Evolutionary conservation across 164 flowering plant species (phyloP), one percentile per base, ranked within the genome.

Genomic region (Umbilicus rupestris): DNA sequence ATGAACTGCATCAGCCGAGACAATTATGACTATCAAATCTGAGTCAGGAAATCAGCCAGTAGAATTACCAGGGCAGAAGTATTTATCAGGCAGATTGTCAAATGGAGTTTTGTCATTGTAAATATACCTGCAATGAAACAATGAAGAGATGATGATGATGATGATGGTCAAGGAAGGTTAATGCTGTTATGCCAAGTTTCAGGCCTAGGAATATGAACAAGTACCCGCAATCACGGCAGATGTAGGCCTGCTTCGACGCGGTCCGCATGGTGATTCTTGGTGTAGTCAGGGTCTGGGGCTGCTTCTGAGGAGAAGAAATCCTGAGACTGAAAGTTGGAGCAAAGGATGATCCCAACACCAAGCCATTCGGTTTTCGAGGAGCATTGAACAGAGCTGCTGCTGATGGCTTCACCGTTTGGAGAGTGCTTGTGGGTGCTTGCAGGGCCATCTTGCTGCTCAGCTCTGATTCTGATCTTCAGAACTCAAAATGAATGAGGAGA

Each of bases 171-270:
- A 47, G 4, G 5, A 3, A 47, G 9, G 39, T 22, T 70, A 15
- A 45, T 19, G 28, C 62, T 35, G 14, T 6, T 35, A 39, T 33
- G 22, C 8, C 37, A 29, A 69, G 28, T 31, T 15, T 15, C 9
- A 11, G 37, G 8, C 28, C 7, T 19, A 4, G 22, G 1, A 49
- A 15, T 15, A 37, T 46, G 15, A 16, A 66, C 39, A 30, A 22
- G 2, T 66, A 93, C 97, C 98, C 97, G 82, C 97, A 94, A 71
- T 94, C 97, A 20, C 93, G 88, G 66, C 97, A 94, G 66, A 94
- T 89, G 68, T 94, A 94, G 75, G 97, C 78, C 71, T 91, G 90
- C 74, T 86, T 90, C 60, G 92, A 79, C 45, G 95, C 85, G 2
- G 76, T 78, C 11, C 97, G 85, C 97, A 86, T 90, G 52, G 85